Percentiles rank a stretch among this genome's conserved stretches.
Evolutionary conservation across 1,284 basidiomycete species (phyloP).

Genomic region (Ganoderma multipileum): DNA sequence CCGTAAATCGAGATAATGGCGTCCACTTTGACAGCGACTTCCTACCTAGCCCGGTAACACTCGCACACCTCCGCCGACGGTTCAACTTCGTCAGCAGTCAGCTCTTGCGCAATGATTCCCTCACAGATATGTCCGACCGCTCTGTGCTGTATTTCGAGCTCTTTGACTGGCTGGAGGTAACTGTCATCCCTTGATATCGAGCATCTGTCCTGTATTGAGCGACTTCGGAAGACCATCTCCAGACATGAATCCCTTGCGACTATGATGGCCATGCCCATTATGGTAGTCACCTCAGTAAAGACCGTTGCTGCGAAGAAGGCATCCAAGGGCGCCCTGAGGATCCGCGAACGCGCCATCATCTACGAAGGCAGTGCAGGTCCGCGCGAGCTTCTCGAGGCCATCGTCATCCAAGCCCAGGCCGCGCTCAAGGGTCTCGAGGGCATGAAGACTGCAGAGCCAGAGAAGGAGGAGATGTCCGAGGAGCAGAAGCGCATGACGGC

Average conservation of each 20-base stretch:
- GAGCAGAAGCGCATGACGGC: constrained; percentile 83
- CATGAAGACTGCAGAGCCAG: constrained; percentile 53
- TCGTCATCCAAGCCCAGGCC: constrained; percentile 88
- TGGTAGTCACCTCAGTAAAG: constrained; percentile 79
- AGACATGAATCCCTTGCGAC: constrained; percentile 89
- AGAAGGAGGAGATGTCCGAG: constrained; percentile 72
- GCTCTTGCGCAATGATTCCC: constrained; percentile 87
- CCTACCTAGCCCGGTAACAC: constrained; percentile 85
- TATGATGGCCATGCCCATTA: constrained; percentile 97
- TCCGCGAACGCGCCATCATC: constrained; percentile 78
- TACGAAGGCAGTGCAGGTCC: constrained; percentile 92
- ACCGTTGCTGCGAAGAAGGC: constrained; percentile 60
- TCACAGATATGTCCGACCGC: constrained; percentile 92
- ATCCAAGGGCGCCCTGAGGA: constrained; percentile 49
- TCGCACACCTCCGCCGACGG: constrained; percentile 87
- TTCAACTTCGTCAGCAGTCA: constrained; percentile 88
- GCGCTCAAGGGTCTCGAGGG: constrained; percentile 85
- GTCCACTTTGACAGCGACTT: constrained; percentile 80
- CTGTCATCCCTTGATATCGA: constrained; percentile 7
- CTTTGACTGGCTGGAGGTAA: constrained; percentile 90
- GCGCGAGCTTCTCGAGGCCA: constrained; percentile 87
- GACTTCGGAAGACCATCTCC: constrained; percentile 74
- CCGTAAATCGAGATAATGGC: constrained; percentile 73
- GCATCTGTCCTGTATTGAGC: constrained; percentile 7
- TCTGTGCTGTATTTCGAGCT: constrained; percentile 87